Percentiles rank a stretch among this genome's conserved stretches.
These are phyloP conservation scores for Madurella mycetomatis DNA, from an alignment of 2,329 filamentous ascomycete species.

Conservation along the genomic window DNA sequence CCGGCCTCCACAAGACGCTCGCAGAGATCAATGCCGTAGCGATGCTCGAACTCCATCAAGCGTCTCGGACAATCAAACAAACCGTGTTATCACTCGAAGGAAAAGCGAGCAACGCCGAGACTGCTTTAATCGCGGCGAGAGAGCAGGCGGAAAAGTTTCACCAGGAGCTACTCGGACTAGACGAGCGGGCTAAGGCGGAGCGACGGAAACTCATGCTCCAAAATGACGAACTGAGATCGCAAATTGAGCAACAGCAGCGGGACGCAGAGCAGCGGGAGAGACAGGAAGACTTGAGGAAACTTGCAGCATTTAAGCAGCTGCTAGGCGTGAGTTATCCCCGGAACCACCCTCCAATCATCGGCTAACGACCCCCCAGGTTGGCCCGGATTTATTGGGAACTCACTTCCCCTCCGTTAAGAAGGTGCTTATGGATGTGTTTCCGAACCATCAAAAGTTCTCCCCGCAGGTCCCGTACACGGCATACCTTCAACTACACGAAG, in stretches of 20 bases:
- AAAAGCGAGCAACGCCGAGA: neutral
- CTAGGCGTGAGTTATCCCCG: neutral
- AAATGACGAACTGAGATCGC: neutral
- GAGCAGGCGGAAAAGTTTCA: neutral
- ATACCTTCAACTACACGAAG: neutral
- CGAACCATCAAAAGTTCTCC: neutral
- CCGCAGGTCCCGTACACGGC: neutral
- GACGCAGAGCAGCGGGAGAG: neutral
- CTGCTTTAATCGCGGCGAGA: neutral
- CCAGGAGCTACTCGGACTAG: neutral
- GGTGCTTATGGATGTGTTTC: neutral
- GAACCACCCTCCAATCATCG: neutral
- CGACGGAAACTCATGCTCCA: neutral
- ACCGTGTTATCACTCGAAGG: neutral
- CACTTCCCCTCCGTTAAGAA: neutral
- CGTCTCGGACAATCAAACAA: neutral
- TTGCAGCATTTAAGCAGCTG: neutral
- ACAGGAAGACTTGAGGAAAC: neutral
- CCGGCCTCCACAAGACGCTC: neutral
- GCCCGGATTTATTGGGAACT: neutral
- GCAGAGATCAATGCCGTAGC: neutral
- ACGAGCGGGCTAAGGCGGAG: neutral
- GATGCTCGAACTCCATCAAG: neutral
- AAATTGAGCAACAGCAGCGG: neutral
- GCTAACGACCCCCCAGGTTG: neutral